Base-by-base conservation (phyloP, 1,284 basidiomycete genomes). In the Lignosus rhinocerotis region DNA sequence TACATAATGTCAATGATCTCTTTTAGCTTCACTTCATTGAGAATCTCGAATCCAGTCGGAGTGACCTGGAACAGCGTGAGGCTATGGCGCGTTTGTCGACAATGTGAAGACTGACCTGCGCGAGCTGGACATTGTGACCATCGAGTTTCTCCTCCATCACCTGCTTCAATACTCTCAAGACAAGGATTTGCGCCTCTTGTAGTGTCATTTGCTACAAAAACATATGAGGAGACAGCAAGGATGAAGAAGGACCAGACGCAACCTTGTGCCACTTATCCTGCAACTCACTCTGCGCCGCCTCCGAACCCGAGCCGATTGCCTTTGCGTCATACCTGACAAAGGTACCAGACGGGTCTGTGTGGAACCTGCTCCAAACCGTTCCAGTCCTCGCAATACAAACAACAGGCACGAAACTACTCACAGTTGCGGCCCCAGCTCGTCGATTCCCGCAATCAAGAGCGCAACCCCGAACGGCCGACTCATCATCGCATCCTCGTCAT, bases 131-230 rank as follows among this genome's bases (percentile, higher is more conserved):
- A 69, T 99, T 99, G 78, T 97, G 93, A 71, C 97, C 93, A 75
- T 98, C 94, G 42, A 99, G 83, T 75, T 96, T 96, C 80, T 99
- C 97, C 76, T 99, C 97, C 97, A 99, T 99, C 49, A 99, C 97
- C 78, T 99, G 96, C 79, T 98, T 98, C 64, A 99, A 78, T 44
- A 98, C 93, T 63, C 89, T 89, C 61, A 99, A 78, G 11, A 93
- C 91, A 59, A 99, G 78, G 34, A 86, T 80, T 67, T 96, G 92
- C 1, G 96, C 97, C 73, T 98, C 95, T 63, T 83, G 78, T 31
- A 99, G 79, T 8, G 91, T 90, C 88, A 99, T 96, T 86, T 91
- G 89, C 95, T 98, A 67, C 14, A 9, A 19, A 39, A 2, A 14
- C 10, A n/a, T 30, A 41, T 34, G 7, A 41, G 30, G 14, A 6